Base-by-base conservation (phyloP, 192 early-diverging fungal genomes). In the Coemansia sp. region DNA sequence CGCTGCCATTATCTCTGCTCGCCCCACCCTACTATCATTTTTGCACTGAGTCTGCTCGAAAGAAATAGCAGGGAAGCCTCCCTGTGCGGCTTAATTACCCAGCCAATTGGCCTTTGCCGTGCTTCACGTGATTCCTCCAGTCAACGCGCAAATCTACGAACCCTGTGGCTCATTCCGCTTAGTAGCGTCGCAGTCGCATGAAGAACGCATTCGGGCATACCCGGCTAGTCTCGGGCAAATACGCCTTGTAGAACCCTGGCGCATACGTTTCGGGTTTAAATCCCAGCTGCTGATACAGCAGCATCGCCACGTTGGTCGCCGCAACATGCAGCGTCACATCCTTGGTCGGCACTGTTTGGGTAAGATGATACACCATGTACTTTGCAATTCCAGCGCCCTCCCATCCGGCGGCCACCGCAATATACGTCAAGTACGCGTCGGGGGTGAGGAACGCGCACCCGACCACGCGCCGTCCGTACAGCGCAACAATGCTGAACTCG, bases 241-340 rank as follows among this genome's bases (percentile, higher is more conserved):
- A 95, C 70, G 93, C 87, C 72, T 92, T 88, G 74, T 97, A 95
- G 73, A 97, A 97, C 53, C 88, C 86, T 12, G 94, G 87, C 52
- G 92, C 83, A 72, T 93, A 97, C 63, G 92, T 87, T 59, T 97
- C 95, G 1, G 95, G 90, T 74, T 97, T 97, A 72, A 95, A 97
- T 11, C 95, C 94, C 72, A 94, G 86, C 66, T 86, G 89, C 75
- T 96, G 94, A 70, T 96, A 96, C 57, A 95, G 82, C 37, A 95
- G 85, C 92, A 95, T 94, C 19, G 95, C 94, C 38, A 84, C 86
- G 60, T 96, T 97, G 25, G 88, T 95, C 9, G 95, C 93, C 32
- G 92, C 90, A 5, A 97, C 95, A 78, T 97, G 95, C 52, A 97
- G 80, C 4, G 91, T 96, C 17, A 95, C 81, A 64, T 97, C 95